These are phyloP conservation scores for Pythium pectinolyticum DNA, from an alignment of 352 stramenopile species.

Conservation along the genomic window DNA sequence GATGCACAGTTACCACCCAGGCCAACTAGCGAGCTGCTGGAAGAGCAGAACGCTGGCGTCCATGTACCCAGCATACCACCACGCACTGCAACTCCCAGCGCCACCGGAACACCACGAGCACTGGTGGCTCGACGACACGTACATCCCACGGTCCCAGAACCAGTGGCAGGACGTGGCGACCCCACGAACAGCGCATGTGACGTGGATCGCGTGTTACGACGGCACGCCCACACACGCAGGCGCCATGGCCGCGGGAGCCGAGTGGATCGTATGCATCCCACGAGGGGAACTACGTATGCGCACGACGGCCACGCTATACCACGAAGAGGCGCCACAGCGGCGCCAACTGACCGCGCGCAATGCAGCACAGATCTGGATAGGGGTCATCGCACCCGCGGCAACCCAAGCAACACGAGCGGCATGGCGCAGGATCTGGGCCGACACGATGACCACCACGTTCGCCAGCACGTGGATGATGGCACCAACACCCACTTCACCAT, in stretches of 20 bases:
- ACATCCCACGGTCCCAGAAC: background rate
- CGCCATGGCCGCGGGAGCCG: background rate
- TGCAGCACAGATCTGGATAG: background rate
- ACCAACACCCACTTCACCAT: background rate
- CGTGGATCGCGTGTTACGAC: background rate
- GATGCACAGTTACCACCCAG: background rate
- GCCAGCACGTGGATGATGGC: background rate
- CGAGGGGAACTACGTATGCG: background rate
- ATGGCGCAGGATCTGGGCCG: background rate
- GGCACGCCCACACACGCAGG: background rate
- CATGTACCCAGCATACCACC: background rate
- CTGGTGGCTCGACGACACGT: background rate
- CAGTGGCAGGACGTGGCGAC: background rate
- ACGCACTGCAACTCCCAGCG: background rate
- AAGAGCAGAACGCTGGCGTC: background rate
- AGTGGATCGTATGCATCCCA: background rate
- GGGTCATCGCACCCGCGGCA: background rate
- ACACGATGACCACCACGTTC: background rate
- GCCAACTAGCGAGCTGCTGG: background rate
- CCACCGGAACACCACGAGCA: background rate
- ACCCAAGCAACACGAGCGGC: background rate
- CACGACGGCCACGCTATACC: background rate
- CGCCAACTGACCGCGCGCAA: background rate
- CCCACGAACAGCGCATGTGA: background rate
- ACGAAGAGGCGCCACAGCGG: background rate